These are phyloP conservation scores for Gryganskiella cystojenkinii DNA, from an alignment of 192 early-diverging fungal genomes.

Conservation along the genomic window DNA sequence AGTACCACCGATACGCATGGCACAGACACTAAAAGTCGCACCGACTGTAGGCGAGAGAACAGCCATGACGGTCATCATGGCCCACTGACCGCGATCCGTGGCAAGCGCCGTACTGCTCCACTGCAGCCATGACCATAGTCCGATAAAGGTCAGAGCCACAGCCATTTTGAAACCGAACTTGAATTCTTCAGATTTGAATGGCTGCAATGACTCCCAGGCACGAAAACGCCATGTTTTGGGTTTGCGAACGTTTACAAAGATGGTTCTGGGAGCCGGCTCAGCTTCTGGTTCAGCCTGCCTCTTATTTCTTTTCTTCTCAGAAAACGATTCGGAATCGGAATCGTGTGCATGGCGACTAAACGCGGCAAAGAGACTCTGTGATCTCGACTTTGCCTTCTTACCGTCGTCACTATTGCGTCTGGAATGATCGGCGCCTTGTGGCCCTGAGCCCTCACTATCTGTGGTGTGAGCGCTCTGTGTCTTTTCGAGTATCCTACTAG, in stretches of 20 bases:
- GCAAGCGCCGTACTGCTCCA: conserved; percentile 28
- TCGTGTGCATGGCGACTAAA: conserved; percentile 17
- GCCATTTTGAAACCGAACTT: conserved; percentile 67
- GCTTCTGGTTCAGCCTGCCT: background rate
- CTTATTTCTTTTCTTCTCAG: background rate
- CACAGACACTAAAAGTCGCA: conserved; percentile 56
- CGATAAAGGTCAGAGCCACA: conserved; percentile 42
- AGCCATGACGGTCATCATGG: conserved; percentile 58
- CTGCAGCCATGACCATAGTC: conserved; percentile 55
- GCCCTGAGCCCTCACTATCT: background rate
- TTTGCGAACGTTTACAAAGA: conserved; percentile 28
- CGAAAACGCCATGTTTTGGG: conserved; percentile 45
- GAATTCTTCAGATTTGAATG: conserved; percentile 53
- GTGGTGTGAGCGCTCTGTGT: background rate
- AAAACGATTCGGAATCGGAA: background rate
- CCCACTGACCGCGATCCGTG: conserved; percentile 59
- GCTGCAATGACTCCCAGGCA: conserved; percentile 54
- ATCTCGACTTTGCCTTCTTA: background rate
- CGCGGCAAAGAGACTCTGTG: conserved; percentile 2
- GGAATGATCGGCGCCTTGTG: background rate
- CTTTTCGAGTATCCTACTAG: background rate
- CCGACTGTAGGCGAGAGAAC: conserved; percentile 49
- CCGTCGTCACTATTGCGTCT: background rate
- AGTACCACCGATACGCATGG: conserved; percentile 61
- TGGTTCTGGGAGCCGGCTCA: background rate